A percentile compares a stretch with the other conserved stretches of the same genome.
Conservation (phyloP, 1,284 basidiomycete species). For the Irpex lacteus region DNA sequence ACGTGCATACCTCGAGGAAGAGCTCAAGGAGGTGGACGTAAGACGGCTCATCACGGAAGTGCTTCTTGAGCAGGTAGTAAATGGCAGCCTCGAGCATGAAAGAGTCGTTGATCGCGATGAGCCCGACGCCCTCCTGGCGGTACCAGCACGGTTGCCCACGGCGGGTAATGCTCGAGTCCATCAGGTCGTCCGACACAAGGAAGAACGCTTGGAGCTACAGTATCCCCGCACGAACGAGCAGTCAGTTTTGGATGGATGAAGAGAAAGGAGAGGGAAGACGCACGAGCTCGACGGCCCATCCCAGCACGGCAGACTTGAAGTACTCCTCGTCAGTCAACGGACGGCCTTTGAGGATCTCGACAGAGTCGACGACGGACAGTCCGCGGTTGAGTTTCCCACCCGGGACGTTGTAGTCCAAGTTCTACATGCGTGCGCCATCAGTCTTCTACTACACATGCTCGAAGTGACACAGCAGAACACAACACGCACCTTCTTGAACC, state of each 20-base stretch:
- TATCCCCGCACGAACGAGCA: background rate
- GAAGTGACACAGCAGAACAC: background rate
- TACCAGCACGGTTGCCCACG: conserved; percentile 99
- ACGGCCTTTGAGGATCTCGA: conserved; percentile 81
- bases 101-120: conserved; percentile 94
- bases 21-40: conserved; percentile 90
- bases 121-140: conserved; percentile 70
- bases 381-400: conserved; percentile 98
- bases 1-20: conserved; percentile 72
- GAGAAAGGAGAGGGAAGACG: conserved; percentile 29
- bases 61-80: conserved; percentile 85
- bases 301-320: conserved; percentile 85
- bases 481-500: conserved; percentile 70
- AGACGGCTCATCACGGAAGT: conserved; percentile 82
- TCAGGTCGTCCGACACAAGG: conserved; percentile 97
- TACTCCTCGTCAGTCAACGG: conserved; percentile 81
- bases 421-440: conserved; percentile 43
- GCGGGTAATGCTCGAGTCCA: conserved; percentile 93
- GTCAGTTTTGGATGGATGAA: background rate
- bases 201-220: conserved; percentile 94
- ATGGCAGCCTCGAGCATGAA: conserved; percentile 97
- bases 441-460: background rate
- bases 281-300: conserved; percentile 96
- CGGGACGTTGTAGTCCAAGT: conserved; percentile 91
- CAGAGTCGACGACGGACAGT: conserved; percentile 92